Base-by-base conservation (phyloP, 805 yeast species). In the Teunomyces cretensis region DNA sequence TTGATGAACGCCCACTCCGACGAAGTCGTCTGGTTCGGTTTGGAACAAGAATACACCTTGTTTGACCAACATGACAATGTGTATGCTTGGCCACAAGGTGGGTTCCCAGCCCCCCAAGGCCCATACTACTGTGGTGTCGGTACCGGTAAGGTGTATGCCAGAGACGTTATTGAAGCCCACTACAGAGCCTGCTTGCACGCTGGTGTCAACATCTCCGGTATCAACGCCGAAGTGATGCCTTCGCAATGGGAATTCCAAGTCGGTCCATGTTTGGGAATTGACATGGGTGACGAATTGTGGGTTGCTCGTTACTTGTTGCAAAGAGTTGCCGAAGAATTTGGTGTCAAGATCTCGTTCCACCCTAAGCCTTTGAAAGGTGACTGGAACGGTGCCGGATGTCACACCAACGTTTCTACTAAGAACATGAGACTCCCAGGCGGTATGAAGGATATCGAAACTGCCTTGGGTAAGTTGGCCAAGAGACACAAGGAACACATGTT, bases 61-160 rank as follows among this genome's bases (percentile, higher is more conserved):
- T 88, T 94, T 64, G 99, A 94, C 72, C 85, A 87, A 69, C 85
- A 72, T 62, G 96, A 88, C 70, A 75, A 85, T 62, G 90, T 86
- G 52, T 94, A 91, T 73, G 98, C 96, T 55, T 94, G 99, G 99
- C 99, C 99, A 72, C 84, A 88, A 79, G 97, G 97, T 61, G 99
- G 98, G 53, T 94, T 81, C 95, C 99, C 99, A 68, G 98, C 96
- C 58, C 98, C 99, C 55, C 99, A 94, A 78, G 99, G 99, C 57
- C 99, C 99, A 51, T 94, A 94, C 86, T 94, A 94, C 84, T 94
- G 99, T 80, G 99, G 98, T 83, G 99, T 94, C 55, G 99, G 99
- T 75, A 81, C 97, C 61, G 97, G 97, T 66, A 91, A 89, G 78
- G 99, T 92, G 53, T 88, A 85, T 70, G 96, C 97, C 64, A 84